A percentile compares a stretch with the other conserved stretches of the same genome.
Conservation (phyloP, 2,329 filamentous ascomycete species). For the Myriosclerotinia scirpicola region DNA sequence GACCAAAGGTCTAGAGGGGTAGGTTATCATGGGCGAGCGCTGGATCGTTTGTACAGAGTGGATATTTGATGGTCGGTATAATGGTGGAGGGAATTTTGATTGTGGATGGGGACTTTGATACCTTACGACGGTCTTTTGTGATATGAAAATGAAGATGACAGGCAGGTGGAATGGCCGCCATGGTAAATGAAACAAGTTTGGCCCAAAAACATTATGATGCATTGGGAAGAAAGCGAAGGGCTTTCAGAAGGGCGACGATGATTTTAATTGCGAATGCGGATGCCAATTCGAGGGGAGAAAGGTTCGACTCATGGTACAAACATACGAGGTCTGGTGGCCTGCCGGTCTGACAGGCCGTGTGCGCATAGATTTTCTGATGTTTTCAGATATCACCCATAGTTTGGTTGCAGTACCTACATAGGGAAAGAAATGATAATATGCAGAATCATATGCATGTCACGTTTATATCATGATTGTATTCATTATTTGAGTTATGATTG, state of each 20-base stretch:
- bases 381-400: constrained; percentile 2
- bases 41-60: neutral
- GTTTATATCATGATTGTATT: neutral
- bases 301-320: neutral
- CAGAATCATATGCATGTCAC: neutral
- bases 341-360: neutral
- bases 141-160: constrained; percentile 2
- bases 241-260: neutral
- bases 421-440: neutral
- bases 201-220: neutral
- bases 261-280: neutral
- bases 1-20: constrained; percentile 29
- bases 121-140: constrained; percentile 4
- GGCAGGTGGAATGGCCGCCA: neutral
- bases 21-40: neutral
- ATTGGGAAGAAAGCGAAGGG: neutral
- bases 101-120: neutral
- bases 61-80: neutral
- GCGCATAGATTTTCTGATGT: neutral
- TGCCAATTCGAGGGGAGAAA: neutral
- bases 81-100: neutral
- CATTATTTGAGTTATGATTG: constrained; percentile 1
- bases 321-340: neutral
- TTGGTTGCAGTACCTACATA: neutral
- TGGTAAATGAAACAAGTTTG: constrained; percentile 8